phyloP scores from a whole-genome alignment of 2,329 filamentous ascomycete species.

The Penicillium sp. region DNA sequence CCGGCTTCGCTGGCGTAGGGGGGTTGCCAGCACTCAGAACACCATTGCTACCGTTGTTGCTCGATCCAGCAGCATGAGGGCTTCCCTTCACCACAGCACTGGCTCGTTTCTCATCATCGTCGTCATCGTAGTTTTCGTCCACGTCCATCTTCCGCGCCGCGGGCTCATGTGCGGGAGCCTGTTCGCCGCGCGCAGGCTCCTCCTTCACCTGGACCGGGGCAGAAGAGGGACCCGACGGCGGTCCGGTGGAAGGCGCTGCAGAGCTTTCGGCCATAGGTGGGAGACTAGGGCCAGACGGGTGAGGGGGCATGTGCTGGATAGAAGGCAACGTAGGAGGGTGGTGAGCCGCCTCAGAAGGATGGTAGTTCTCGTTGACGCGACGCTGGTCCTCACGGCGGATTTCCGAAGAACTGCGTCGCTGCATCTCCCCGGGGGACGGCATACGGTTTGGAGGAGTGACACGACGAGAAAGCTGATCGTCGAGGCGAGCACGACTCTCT shows the following conservation, averaged over 20 bases:
- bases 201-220: conserved; percentile 51
- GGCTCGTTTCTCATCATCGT: conserved; percentile 64
- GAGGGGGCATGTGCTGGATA: conserved; percentile 38
- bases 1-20: too few relatives aligned
- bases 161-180: conserved; percentile 61
- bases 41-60: too few relatives aligned
- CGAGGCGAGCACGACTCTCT: conserved; percentile 74
- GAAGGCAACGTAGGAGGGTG: conserved; percentile 60
- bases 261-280: conserved; percentile 47
- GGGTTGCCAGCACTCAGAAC: too few relatives aligned
- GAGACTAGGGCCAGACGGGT: conserved; percentile 47
- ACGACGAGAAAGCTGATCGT: conserved; percentile 72
- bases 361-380: conserved; percentile 67
- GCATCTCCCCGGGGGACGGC: conserved; percentile 60
- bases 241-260: conserved; percentile 35
- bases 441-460: conserved; percentile 48
- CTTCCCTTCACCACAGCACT: conserved; percentile 28
- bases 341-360: conserved; percentile 86
- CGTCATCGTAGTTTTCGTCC: conserved; percentile 95
- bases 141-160: conserved; percentile 93
- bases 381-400: conserved; percentile 60
- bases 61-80: too few relatives aligned
- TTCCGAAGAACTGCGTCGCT: conserved; percentile 71
- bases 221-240: conserved; percentile 31
- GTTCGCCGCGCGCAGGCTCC: conserved; percentile 44